Conservation (phyloP, 2,329 filamentous ascomycete species). For the Exophiala alcalophila region DNA sequence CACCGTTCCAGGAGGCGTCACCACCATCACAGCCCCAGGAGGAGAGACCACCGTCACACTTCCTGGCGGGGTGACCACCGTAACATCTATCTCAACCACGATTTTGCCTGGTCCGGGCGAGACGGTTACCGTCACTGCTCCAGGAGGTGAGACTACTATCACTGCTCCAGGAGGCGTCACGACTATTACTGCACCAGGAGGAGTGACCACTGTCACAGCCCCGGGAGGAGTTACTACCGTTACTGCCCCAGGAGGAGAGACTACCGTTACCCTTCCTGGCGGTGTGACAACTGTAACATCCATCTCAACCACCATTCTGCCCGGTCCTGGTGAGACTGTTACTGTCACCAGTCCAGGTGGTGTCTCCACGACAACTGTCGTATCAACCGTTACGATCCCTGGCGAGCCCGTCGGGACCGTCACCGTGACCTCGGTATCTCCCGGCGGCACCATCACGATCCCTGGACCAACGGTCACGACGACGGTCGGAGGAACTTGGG, state of each 20-base stretch:
- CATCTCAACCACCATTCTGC: not conserved
- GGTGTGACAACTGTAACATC: not conserved
- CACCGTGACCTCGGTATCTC: not conserved
- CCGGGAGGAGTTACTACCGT: not conserved
- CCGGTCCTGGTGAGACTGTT: not conserved
- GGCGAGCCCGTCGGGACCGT: not conserved
- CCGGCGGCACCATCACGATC: slow-evolving; percentile 1
- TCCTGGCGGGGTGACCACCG: not conserved
- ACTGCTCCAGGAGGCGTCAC: not conserved
- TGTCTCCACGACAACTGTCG: not conserved
- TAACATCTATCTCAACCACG: not conserved
- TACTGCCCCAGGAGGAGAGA: not conserved
- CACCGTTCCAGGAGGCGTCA: not conserved
- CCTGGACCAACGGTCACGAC: too few species aligned
- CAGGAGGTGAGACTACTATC: slow-evolving; percentile 2
- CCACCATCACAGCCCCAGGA: not conserved
- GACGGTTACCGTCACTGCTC: slow-evolving; percentile 3
- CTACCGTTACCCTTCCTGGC: not conserved
- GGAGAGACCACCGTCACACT: too few species aligned
- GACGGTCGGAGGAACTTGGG: too few species aligned
- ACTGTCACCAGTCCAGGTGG: not conserved
- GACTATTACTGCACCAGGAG: not conserved
- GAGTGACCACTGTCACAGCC: not conserved
- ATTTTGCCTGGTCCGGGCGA: not conserved
- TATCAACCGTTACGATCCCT: not conserved